Evolutionary conservation across 2,329 filamentous ascomycete genomes (phyloP).

Genomic region (Thermoascus crustaceus): DNA sequence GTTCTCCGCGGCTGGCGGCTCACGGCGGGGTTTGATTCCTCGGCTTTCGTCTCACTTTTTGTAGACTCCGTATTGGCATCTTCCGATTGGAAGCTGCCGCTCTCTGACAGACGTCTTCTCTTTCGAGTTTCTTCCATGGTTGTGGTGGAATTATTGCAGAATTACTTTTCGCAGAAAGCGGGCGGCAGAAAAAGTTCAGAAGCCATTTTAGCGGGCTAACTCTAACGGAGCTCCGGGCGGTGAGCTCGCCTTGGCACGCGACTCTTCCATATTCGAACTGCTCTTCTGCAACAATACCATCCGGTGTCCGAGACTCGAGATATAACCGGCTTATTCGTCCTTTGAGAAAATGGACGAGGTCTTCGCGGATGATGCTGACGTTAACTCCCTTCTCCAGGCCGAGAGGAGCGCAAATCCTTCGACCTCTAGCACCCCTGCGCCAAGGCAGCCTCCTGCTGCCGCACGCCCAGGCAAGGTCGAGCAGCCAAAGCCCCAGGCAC

Average conservation of each 20-base stretch:
- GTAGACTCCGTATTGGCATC: slow-evolving; percentile 16
- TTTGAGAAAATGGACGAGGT: slow-evolving; percentile 37
- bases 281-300: background rate
- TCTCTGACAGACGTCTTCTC: slow-evolving; percentile 28
- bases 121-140: slow-evolving; percentile 28
- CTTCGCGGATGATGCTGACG: slow-evolving; percentile 40
- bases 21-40: slow-evolving; percentile 12
- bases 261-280: background rate
- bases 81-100: slow-evolving; percentile 14
- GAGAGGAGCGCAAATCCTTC: slow-evolving; percentile 27
- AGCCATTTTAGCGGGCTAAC: slow-evolving; percentile 7
- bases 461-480: slow-evolving; percentile 52
- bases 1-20: slow-evolving; percentile 47
- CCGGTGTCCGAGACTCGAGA: too few relatives aligned
- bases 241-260: slow-evolving; percentile 8
- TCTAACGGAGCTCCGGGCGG: slow-evolving; percentile 14
- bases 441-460: slow-evolving; percentile 21
- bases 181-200: slow-evolving; percentile 26
- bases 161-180: slow-evolving; percentile 21
- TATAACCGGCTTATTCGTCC: background rate
- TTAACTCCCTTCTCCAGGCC: slow-evolving; percentile 29
- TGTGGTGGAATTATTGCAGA: slow-evolving; percentile 7
- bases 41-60: slow-evolving; percentile 14
- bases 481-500: slow-evolving; percentile 81
- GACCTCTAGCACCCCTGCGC: slow-evolving; percentile 44